Percentiles rank a stretch among this genome's conserved stretches.
Conservation (phyloP, 345 rosid species). For the Brassica carinata region DNA sequence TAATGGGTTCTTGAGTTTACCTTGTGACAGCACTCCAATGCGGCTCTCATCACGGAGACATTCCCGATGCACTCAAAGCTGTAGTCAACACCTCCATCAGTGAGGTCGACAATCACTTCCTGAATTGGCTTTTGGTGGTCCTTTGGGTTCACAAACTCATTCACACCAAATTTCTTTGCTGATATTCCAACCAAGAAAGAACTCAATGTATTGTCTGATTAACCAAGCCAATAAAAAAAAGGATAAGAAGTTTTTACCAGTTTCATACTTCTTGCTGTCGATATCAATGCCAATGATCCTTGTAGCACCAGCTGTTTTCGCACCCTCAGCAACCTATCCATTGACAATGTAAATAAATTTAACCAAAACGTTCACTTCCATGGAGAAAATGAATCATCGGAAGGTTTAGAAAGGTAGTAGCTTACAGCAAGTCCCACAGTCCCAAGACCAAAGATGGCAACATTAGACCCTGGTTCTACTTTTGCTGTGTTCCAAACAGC, state of each 20-base stretch:
- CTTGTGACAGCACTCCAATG: constrained; percentile 99
- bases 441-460: constrained; percentile 96
- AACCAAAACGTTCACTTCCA: not conserved
- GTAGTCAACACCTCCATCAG: constrained; percentile 98
- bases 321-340: constrained; percentile 95
- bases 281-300: constrained; percentile 93
- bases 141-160: constrained; percentile 89
- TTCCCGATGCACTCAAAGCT: constrained; percentile 99
- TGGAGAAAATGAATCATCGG: not conserved
- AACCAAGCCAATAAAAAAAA: constrained; percentile 40
- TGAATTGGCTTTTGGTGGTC: constrained; percentile 78
- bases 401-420: not conserved
- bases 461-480: constrained; percentile 90
- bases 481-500: constrained; percentile 99
- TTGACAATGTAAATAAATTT: not conserved
- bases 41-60: constrained; percentile 95
- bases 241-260: constrained; percentile 44
- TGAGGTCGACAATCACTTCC: constrained; percentile 89
- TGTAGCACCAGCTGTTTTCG: constrained; percentile 94
- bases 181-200: constrained; percentile 22
- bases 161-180: constrained; percentile 79
- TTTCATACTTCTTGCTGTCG: constrained; percentile 76
- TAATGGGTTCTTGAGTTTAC: constrained; percentile 37
- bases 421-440: constrained; percentile 99
- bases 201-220: constrained; percentile 12